These are phyloP conservation scores for Xylaria palmicola DNA, from an alignment of 495 filamentous ascomycete genomes.

Conservation along the genomic window DNA sequence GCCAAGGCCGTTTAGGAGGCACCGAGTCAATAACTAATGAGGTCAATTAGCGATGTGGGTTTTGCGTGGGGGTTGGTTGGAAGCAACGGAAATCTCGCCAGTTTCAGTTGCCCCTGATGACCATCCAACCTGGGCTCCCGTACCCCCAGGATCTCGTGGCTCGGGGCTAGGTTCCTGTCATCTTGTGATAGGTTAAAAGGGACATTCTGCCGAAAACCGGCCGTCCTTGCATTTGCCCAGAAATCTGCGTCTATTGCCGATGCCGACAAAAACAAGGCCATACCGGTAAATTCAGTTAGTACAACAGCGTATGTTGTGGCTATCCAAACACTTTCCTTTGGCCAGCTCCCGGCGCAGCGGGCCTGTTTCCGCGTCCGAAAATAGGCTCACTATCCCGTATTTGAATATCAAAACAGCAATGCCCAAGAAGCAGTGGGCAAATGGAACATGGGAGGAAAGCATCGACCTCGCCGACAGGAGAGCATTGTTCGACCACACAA, in stretches of 20 bases:
- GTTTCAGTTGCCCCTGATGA: slow-evolving; percentile 56
- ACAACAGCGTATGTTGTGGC: slow-evolving; percentile 8
- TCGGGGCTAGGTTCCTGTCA: slow-evolving; percentile 18
- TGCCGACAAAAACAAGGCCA: slow-evolving; percentile 18
- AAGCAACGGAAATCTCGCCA: slow-evolving; percentile 69
- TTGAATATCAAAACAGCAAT: slow-evolving; percentile 10
- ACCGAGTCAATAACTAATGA: slow-evolving; percentile 65
- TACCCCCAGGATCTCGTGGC: slow-evolving; percentile 18
- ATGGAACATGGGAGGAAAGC: slow-evolving; percentile 15
- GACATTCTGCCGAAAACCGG: not conserved
- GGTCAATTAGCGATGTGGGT: slow-evolving; percentile 80
- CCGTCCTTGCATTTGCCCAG: slow-evolving; percentile 11
- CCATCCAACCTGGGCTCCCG: slow-evolving; percentile 55
- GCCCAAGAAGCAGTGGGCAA: slow-evolving; percentile 7
- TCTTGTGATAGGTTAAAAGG: slow-evolving; percentile 13
- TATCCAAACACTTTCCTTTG: slow-evolving; percentile 13
- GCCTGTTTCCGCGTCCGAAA: slow-evolving; percentile 13
- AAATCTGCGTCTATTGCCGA: slow-evolving; percentile 7
- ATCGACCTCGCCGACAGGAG: slow-evolving; percentile 13
- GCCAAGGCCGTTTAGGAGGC: slow-evolving; percentile 51
- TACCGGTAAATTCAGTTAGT: slow-evolving; percentile 10
- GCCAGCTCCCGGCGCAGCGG: slow-evolving; percentile 15
- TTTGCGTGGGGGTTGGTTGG: slow-evolving; percentile 80
- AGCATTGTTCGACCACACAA: slow-evolving; percentile 23
- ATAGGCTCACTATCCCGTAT: slow-evolving; percentile 5